Conservation (phyloP, 2,329 filamentous ascomycete species). For the Huntiella omanensis region DNA sequence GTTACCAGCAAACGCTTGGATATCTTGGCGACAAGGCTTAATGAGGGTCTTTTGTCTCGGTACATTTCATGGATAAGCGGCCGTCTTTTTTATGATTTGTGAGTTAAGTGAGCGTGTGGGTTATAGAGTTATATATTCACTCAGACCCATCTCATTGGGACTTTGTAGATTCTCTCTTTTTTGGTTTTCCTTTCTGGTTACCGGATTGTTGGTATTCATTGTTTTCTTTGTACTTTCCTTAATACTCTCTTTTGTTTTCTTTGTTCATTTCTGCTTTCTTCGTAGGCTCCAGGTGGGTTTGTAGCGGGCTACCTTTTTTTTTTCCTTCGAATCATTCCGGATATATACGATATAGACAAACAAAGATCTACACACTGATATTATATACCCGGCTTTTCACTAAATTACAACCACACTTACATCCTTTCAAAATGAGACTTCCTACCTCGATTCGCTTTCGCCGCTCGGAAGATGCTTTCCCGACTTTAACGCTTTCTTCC, state of each 20-base stretch:
- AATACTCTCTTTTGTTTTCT: conserved; percentile 1
- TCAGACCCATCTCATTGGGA: no score
- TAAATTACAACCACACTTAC: neutral
- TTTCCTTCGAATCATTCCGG: neutral
- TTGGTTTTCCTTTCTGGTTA: neutral
- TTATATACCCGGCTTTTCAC: no score
- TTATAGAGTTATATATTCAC: no score
- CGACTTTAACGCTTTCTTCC: neutral
- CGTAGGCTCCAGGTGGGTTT: conserved; percentile 9
- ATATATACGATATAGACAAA: no score
- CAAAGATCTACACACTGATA: no score
- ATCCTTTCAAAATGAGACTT: conserved; percentile 5
- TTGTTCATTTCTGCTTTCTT: neutral
- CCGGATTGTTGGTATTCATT: neutral
- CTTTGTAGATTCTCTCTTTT: no score
- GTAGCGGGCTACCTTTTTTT: conserved; percentile 10
- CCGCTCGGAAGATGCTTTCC: conserved; percentile 2
- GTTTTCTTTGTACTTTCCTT: conserved; percentile 2
- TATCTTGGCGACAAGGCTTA: no score
- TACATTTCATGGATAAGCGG: no score
- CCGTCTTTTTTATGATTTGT: no score
- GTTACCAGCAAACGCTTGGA: no score
- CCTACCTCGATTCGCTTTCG: neutral
- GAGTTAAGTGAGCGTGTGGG: no score
- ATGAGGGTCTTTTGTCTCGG: no score